Conservation (phyloP, 2,329 filamentous ascomycete genomes). For the Amphichorda felina region DNA sequence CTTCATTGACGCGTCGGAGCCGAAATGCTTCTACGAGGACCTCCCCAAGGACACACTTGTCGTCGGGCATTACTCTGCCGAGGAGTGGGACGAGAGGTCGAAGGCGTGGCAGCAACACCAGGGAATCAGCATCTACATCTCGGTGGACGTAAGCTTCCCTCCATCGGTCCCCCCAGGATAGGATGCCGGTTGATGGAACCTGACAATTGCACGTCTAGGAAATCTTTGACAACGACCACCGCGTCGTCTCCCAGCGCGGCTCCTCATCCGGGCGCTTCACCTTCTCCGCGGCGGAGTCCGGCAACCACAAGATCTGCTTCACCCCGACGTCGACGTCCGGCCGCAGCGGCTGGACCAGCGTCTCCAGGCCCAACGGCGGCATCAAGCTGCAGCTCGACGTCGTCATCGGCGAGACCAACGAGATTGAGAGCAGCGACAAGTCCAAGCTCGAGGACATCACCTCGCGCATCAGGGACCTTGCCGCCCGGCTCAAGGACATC, state of each 20-base stretch:
- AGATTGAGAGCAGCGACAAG: constrained; percentile 91
- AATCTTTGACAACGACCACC: constrained; percentile 95
- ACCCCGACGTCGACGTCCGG: constrained; percentile 66
- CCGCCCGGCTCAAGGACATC: constrained; percentile 77
- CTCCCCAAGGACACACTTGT: constrained; percentile 95
- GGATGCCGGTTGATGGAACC: neutral
- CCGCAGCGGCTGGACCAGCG: constrained; percentile 59
- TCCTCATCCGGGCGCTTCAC: constrained; percentile 73
- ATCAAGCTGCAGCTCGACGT: constrained; percentile 81
- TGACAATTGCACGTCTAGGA: constrained; percentile 37
- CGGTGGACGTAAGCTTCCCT: constrained; percentile 57
- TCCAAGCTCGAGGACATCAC: constrained; percentile 84
- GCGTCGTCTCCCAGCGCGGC: constrained; percentile 81
- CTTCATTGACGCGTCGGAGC: constrained; percentile 74
- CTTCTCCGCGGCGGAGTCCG: constrained; percentile 88
- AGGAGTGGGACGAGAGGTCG: constrained; percentile 66
- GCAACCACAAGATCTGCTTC: constrained; percentile 94
- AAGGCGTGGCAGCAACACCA: constrained; percentile 61
- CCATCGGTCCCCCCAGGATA: neutral
- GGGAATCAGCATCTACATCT: constrained; percentile 75
- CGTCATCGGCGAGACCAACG: constrained; percentile 85
- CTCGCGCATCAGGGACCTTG: constrained; percentile 79
- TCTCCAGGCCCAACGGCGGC: constrained; percentile 54
- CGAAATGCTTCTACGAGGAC: constrained; percentile 98
- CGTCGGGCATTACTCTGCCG: constrained; percentile 80